Conservation (phyloP, 495 filamentous ascomycete species). For the Hyaloscypha hepaticicola region DNA sequence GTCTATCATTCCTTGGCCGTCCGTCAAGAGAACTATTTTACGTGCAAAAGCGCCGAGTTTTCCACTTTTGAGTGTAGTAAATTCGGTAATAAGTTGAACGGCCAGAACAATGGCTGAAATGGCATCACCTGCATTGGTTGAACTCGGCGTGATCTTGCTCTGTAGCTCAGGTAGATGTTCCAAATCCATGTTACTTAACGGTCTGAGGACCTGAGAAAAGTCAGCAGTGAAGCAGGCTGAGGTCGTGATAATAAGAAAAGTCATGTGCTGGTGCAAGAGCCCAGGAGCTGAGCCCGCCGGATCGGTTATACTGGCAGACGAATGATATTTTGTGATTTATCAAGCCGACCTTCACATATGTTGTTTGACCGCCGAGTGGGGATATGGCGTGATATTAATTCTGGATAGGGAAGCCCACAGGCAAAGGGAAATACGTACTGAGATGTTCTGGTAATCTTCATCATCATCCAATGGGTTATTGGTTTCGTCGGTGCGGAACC, state of each 20-base stretch:
- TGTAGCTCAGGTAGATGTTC: constrained; percentile 63
- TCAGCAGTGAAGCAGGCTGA: not conserved
- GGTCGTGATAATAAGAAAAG: not conserved
- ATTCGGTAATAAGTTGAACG: constrained; percentile 76
- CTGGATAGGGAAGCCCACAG: not conserved
- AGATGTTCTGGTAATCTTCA: constrained; percentile 74
- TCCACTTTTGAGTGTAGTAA: constrained; percentile 46
- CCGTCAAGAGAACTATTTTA: constrained; percentile 80
- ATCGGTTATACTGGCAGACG: too few species aligned
- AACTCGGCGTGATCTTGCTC: constrained; percentile 59
- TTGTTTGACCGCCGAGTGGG: not conserved
- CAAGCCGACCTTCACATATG: not conserved
- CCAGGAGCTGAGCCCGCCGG: too few species aligned
- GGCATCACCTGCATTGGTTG: constrained; percentile 73
- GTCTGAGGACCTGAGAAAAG: constrained; percentile 52
- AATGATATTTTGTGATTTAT: too few species aligned
- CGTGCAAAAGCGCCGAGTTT: constrained; percentile 88
- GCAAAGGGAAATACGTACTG: constrained; percentile 23
- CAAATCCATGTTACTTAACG: constrained; percentile 72
- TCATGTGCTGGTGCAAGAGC: not conserved
- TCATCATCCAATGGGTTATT: constrained; percentile 61
- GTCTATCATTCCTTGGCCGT: constrained; percentile 71
- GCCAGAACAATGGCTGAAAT: constrained; percentile 85
- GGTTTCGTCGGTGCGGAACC: constrained; percentile 77
- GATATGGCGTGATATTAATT: not conserved